phyloP scores from a whole-genome alignment of 2,329 filamentous ascomycete species.

The Aspergillus tanneri region DNA sequence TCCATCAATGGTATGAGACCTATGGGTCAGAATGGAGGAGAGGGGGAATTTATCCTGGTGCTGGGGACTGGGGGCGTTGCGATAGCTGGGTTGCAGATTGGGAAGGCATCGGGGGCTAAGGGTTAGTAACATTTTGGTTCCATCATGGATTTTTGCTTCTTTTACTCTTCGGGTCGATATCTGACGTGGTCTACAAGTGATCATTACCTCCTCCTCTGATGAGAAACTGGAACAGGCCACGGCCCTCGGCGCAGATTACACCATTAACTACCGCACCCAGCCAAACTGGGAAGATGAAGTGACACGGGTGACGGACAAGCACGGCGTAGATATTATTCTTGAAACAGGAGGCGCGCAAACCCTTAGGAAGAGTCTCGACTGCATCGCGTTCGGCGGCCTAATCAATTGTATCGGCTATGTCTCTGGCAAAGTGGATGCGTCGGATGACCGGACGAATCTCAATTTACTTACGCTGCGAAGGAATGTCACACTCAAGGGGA shows the following conservation, averaged over 20 bases:
- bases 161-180: no score
- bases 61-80: slow-evolving; percentile 55
- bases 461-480: slow-evolving; percentile 56
- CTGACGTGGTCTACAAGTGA: no score
- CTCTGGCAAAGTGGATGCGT: slow-evolving; percentile 55
- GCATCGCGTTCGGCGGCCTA: slow-evolving; percentile 47
- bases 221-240: slow-evolving; percentile 52
- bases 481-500: slow-evolving; percentile 57
- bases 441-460: slow-evolving; percentile 57
- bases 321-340: slow-evolving; percentile 53
- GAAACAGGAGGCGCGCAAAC: slow-evolving; percentile 54
- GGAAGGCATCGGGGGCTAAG: slow-evolving; percentile 49
- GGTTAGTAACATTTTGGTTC: slow-evolving; percentile 28
- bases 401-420: slow-evolving; percentile 51
- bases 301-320: slow-evolving; percentile 44
- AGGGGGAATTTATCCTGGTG: slow-evolving; percentile 52
- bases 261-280: slow-evolving; percentile 52
- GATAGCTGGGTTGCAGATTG: slow-evolving; percentile 47
- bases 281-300: slow-evolving; percentile 50
- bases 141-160: no score
- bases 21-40: slow-evolving; percentile 47
- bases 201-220: slow-evolving; percentile 54
- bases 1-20: slow-evolving; percentile 46
- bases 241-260: slow-evolving; percentile 49
- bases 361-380: slow-evolving; percentile 49